A percentile compares a stretch with the other conserved stretches of the same genome.
Evolutionary conservation across 2,329 filamentous ascomycete genomes (phyloP).

Genomic region (Arthrobotrys iridis): DNA sequence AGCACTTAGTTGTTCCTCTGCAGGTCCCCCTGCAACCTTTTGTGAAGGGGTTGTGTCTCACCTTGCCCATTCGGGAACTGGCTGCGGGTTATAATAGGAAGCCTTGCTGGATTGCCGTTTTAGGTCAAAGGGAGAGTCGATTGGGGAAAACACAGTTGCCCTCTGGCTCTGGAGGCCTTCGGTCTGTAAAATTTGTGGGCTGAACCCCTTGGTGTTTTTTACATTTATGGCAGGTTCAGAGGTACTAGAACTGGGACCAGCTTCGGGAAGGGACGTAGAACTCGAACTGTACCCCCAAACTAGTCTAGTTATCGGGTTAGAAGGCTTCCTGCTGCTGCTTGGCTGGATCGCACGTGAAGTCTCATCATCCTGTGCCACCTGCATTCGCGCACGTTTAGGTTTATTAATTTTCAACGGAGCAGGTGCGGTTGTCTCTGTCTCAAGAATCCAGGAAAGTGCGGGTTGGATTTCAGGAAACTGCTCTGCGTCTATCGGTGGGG

Average conservation of each 20-base stretch:
- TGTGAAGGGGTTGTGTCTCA: slow-evolving; percentile 49
- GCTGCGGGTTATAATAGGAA: slow-evolving; percentile 48
- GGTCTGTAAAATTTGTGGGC: slow-evolving; percentile 34
- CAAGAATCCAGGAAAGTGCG: slow-evolving; percentile 53
- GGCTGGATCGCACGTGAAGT: slow-evolving; percentile 39
- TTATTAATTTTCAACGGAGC: slow-evolving; percentile 52
- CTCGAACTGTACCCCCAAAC: slow-evolving; percentile 26
- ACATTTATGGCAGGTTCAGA: slow-evolving; percentile 46
- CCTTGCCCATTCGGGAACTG: slow-evolving; percentile 54
- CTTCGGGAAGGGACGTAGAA: slow-evolving; percentile 37
- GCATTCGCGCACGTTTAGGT: slow-evolving; percentile 52
- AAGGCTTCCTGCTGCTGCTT: slow-evolving; percentile 21
- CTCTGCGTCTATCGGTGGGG: slow-evolving; percentile 51
- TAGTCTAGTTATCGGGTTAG: slow-evolving; percentile 11
- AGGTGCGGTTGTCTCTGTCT: slow-evolving; percentile 44
- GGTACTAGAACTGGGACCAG: slow-evolving; percentile 15
- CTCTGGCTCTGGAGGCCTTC: slow-evolving; percentile 46
- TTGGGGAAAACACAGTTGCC: slow-evolving; percentile 41
- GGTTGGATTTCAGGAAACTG: slow-evolving; percentile 54
- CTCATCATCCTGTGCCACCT: slow-evolving; percentile 42
- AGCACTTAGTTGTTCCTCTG: slow-evolving; percentile 38
- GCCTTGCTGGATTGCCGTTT: slow-evolving; percentile 45
- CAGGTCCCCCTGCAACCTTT: slow-evolving; percentile 35
- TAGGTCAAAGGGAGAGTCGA: slow-evolving; percentile 26
- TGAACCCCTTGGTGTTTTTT: slow-evolving; percentile 39